Evolutionary conservation across 2,329 filamentous ascomycete species (phyloP), one percentile per base, ranked within the genome.

Genomic region (Nemania diffusa): DNA sequence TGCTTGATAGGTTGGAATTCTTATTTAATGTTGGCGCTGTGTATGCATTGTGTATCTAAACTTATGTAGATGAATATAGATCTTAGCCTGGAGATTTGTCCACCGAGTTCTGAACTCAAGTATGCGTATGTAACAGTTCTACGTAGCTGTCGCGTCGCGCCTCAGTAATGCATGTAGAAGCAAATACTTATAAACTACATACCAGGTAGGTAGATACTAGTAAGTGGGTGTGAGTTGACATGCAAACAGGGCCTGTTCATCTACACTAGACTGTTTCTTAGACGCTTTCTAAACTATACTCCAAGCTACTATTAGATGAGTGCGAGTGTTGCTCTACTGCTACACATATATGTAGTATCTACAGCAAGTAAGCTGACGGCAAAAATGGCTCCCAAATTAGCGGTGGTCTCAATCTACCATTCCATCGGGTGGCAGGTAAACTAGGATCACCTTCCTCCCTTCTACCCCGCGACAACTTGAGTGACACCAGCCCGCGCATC

Each of bases 101-200:
- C 44, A 17, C 40, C 40, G 17, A n/a, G n/a, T 44, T 44, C 40
- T 44, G 9, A 17, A 44, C n/a, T 17, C 20, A 20, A 9, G 29
- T 20, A 17, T 44, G 20, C 17, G 17, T 40, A 40, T 40, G 34
- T 40, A 20, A 5, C 29, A 32, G 29, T 9, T 32, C 40, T 44
- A 8, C 15, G 5, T 50, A 5, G 29, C 29, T 32, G 29, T 32
- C 9, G 29, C 61, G 27, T 32, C 24, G 37, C 26, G 57, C 50
- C 56, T 65, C 50, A 65, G 13, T 15, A 46, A n/a, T 56, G 57
- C 57, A 61, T 55, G 15, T 40, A 34, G 50, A 60, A 58, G 24
- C n/a, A 32, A 37, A 46, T 55, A 20, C n/a, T 40, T 24, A 32
- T 32, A 32, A 9, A 32, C 9, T 32, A 32, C 5, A 32, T 32